phyloP scores from a whole-genome alignment of 2,329 filamentous ascomycete genomes.

The Alternaria arborescens region DNA sequence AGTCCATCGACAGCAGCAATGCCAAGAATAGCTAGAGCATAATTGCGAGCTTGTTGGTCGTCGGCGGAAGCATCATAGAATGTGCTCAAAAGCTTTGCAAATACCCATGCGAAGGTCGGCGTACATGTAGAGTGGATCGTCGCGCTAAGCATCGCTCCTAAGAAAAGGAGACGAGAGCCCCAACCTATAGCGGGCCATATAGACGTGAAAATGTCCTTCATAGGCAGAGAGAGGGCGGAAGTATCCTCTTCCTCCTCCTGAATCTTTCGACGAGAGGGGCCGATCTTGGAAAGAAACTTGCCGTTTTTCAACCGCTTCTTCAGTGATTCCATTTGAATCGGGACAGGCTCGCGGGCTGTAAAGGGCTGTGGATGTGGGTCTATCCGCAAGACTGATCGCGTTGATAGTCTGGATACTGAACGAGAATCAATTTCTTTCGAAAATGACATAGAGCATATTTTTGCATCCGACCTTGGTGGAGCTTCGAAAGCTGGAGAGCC shows the following conservation, averaged over 20 bases:
- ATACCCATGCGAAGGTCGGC: constrained; percentile 78
- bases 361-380: constrained; percentile 14
- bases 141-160: constrained; percentile 69
- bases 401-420: constrained; percentile 14
- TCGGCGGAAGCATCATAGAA: constrained; percentile 68
- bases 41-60: constrained; percentile 64
- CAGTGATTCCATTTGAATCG: not conserved
- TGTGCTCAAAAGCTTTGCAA: constrained; percentile 74
- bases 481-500: constrained; percentile 7
- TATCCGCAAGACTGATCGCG: constrained; percentile 10
- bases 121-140: constrained; percentile 72
- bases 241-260: not conserved
- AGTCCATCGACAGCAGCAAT: constrained; percentile 73
- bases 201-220: constrained; percentile 69
- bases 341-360: not conserved
- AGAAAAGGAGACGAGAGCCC: constrained; percentile 62
- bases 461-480: constrained; percentile 6
- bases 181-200: constrained; percentile 72
- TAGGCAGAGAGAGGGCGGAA: constrained; percentile 26
- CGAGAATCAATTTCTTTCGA: constrained; percentile 14
- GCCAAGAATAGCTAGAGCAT: constrained; percentile 74
- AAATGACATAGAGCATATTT: constrained; percentile 6
- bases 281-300: constrained; percentile 4
- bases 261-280: not conserved
- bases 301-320: constrained; percentile 4